A percentile compares a stretch with the other conserved stretches of the same genome.
Evolutionary conservation across 306 rosid genomes (phyloP).

Genomic region (Quercus berberidifolia): DNA sequence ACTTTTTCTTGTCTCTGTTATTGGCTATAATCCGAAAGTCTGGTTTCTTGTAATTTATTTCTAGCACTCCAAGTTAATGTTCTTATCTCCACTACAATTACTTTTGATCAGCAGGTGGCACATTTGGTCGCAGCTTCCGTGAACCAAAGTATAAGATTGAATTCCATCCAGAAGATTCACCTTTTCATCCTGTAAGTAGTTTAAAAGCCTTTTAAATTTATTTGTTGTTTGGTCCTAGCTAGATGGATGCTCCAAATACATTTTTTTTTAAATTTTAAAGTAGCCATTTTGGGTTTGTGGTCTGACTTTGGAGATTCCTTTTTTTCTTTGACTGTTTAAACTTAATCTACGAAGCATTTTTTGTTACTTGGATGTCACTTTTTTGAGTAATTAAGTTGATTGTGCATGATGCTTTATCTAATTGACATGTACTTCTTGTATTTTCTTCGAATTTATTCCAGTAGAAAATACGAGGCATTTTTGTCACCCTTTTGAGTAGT

Average conservation of each 20-base stretch:
- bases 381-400: background rate
- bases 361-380: background rate
- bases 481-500: background rate
- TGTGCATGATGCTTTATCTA: background rate
- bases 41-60: background rate
- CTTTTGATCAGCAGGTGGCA: slow-evolving; percentile 46
- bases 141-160: slow-evolving; percentile 88
- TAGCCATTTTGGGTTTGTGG: background rate
- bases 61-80: background rate
- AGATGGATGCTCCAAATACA: background rate
- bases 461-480: background rate
- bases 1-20: background rate
- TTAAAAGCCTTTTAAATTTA: background rate
- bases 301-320: background rate
- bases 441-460: background rate
- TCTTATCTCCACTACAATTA: background rate
- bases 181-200: slow-evolving; percentile 73
- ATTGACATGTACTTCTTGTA: background rate
- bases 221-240: background rate
- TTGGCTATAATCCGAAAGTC: background rate
- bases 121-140: slow-evolving; percentile 66
- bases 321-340: background rate
- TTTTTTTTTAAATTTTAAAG: background rate
- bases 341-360: background rate
- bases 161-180: slow-evolving; percentile 77